Conservation (phyloP, 2,329 filamentous ascomycete species). For the Teratosphaeria pseudoeucalypti region DNA sequence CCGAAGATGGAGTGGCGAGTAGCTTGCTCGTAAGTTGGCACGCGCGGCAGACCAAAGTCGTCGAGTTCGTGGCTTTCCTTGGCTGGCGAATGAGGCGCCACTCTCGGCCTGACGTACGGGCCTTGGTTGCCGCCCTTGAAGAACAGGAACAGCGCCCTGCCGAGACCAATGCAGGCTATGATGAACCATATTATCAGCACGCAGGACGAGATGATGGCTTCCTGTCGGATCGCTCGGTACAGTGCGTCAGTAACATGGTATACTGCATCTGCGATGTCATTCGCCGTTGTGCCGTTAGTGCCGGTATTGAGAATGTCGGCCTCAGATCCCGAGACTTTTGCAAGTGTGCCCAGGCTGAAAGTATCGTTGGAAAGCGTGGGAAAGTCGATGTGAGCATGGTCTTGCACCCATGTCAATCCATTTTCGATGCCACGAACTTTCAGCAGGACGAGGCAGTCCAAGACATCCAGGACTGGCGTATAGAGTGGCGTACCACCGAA, state of each 20-base stretch:
- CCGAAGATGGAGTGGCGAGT: slow-evolving; percentile 2
- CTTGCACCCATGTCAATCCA: slow-evolving; percentile 85
- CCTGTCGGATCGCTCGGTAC: slow-evolving; percentile 56
- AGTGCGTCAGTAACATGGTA: slow-evolving; percentile 58
- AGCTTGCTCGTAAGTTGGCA: slow-evolving; percentile 31
- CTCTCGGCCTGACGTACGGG: slow-evolving; percentile 7
- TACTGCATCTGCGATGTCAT: slow-evolving; percentile 73
- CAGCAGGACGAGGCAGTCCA: slow-evolving; percentile 77
- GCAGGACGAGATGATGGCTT: slow-evolving; percentile 67
- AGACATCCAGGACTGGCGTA: slow-evolving; percentile 65
- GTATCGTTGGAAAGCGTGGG: slow-evolving; percentile 69
- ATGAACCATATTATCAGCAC: slow-evolving; percentile 70
- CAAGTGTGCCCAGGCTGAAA: slow-evolving; percentile 68
- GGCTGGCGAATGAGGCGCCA: background rate
- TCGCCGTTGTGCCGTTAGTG: slow-evolving; percentile 60
- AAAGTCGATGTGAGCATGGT: slow-evolving; percentile 74
- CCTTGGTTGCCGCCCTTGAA: slow-evolving; percentile 35
- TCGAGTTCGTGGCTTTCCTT: slow-evolving; percentile 12
- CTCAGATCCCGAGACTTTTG: slow-evolving; percentile 44
- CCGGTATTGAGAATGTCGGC: slow-evolving; percentile 63
- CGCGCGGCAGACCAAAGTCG: slow-evolving; percentile 13
- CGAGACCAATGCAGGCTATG: slow-evolving; percentile 63
- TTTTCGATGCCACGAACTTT: slow-evolving; percentile 79
- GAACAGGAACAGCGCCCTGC: slow-evolving; percentile 55
- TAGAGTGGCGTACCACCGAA: slow-evolving; percentile 77